These are phyloP conservation scores for Houttuynia cordata DNA, from an alignment of 164 flowering plant genomes.

Conservation along the genomic window DNA sequence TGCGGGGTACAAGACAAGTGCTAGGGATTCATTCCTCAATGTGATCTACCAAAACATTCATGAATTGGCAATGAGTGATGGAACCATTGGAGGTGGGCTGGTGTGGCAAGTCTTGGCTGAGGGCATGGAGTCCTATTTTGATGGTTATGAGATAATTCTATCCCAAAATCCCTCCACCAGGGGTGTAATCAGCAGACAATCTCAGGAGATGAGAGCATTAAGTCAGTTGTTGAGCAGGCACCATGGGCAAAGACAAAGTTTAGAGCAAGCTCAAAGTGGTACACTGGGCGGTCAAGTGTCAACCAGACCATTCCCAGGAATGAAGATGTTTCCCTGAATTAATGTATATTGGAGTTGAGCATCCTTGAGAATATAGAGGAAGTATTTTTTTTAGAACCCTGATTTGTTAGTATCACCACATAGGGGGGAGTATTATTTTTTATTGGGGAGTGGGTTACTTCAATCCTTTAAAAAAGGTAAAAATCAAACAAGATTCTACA, in stretches of 20 bases:
- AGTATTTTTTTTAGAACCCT: too few species aligned
- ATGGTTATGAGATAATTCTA: conserved; percentile 22
- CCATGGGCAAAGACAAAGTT: background rate
- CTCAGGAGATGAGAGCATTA: conserved; percentile 14
- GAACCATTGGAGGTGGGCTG: conserved; percentile 8
- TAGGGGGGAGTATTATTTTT: too few species aligned
- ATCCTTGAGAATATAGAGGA: too few species aligned
- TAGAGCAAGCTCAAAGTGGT: too few species aligned
- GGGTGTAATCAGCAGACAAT: conserved; percentile 10
- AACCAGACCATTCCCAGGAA: too few species aligned
- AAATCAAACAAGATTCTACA: too few species aligned
- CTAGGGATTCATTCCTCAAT: conserved; percentile 10
- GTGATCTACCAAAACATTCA: conserved; percentile 14
- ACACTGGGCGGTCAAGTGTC: too few species aligned
- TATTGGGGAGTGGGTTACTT: too few species aligned
- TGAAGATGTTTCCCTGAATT: too few species aligned
- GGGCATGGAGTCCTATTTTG: conserved; percentile 20
- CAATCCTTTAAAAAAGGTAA: too few species aligned
- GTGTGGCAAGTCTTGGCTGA: conserved; percentile 23
- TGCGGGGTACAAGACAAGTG: background rate
- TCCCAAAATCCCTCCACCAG: conserved; percentile 13
- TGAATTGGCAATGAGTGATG: conserved; percentile 10
- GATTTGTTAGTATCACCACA: too few species aligned
- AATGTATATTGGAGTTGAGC: too few species aligned
- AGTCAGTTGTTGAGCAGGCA: background rate